Conservation (phyloP, 768 basidiomycete species). For the Tephrocybe sp. region DNA sequence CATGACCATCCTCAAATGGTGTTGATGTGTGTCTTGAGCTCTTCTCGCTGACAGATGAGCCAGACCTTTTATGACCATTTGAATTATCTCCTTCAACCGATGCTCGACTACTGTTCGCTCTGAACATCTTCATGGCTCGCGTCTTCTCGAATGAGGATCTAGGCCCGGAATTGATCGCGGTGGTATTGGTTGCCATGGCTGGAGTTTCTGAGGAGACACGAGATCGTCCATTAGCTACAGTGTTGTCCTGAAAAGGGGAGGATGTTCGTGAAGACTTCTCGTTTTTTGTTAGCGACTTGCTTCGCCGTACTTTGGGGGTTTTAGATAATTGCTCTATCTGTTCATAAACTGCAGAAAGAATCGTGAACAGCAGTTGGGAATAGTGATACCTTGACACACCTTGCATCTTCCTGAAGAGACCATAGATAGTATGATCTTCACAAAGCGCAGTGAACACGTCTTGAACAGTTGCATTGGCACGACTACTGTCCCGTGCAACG, state of each 20-base stretch:
- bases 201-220: constrained; percentile 39
- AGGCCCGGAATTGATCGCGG: constrained; percentile 27
- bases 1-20: constrained; percentile 23
- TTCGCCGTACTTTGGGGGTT: constrained; percentile 53
- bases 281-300: constrained; percentile 63
- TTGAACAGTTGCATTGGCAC: constrained; percentile 67
- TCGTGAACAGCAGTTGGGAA: neutral
- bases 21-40: constrained; percentile 32
- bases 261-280: constrained; percentile 48
- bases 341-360: constrained; percentile 57
- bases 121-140: constrained; percentile 59
- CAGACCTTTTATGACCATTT: constrained; percentile 52
- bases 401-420: constrained; percentile 82
- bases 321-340: constrained; percentile 73
- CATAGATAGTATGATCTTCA: constrained; percentile 87
- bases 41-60: constrained; percentile 51
- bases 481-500: constrained; percentile 80
- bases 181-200: constrained; percentile 21
- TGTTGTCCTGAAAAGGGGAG: constrained; percentile 40
- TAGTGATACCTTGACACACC: constrained; percentile 42
- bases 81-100: constrained; percentile 39
- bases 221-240: constrained; percentile 30
- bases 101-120: constrained; percentile 28
- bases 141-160: constrained; percentile 66
- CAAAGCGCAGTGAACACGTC: constrained; percentile 88